Evolutionary conservation across 1,284 basidiomycete species (phyloP).

Genomic region (Meripilus lineatus): DNA sequence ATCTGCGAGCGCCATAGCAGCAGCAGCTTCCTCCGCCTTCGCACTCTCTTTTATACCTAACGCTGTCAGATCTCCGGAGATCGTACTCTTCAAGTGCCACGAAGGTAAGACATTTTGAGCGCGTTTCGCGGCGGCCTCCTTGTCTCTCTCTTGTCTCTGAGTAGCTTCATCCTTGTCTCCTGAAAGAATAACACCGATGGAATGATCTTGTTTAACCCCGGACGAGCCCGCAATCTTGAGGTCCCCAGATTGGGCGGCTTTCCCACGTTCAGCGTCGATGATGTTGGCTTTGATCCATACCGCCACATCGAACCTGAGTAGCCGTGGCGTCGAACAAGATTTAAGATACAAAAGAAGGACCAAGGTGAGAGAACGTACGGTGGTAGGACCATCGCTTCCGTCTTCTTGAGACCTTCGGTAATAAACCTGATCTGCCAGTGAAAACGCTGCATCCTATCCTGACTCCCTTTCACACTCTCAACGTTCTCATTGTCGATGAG

Average conservation of each 20-base stretch:
- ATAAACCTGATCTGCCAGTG: slow-evolving; percentile 90
- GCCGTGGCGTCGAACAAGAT: neutral
- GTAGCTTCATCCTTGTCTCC: slow-evolving; percentile 78
- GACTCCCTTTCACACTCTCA: slow-evolving; percentile 76
- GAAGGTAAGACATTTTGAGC: slow-evolving; percentile 89
- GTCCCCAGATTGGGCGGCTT: slow-evolving; percentile 42
- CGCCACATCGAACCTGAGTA: slow-evolving; percentile 74
- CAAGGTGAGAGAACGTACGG: slow-evolving; percentile 45
- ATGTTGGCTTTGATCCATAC: slow-evolving; percentile 72
- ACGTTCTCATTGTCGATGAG: slow-evolving; percentile 91
- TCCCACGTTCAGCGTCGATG: slow-evolving; percentile 48
- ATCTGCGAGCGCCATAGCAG: slow-evolving; percentile 22
- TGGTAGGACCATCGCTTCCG: slow-evolving; percentile 84
- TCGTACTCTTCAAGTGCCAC: slow-evolving; percentile 94
- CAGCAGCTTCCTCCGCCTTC: slow-evolving; percentile 33
- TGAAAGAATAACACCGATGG: slow-evolving; percentile 76
- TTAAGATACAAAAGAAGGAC: neutral
- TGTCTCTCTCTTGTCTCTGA: slow-evolving; percentile 59
- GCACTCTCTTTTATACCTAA: slow-evolving; percentile 71
- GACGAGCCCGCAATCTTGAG: slow-evolving; percentile 71
- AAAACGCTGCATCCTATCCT: slow-evolving; percentile 94
- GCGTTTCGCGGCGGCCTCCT: slow-evolving; percentile 70
- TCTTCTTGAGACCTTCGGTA: slow-evolving; percentile 81
- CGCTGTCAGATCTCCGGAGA: slow-evolving; percentile 87
- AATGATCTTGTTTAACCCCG: slow-evolving; percentile 60